A percentile compares a stretch with the other conserved stretches of the same genome.
Conservation (phyloP, 73 alveolate genomes). For the Stentor coeruleus region DNA sequence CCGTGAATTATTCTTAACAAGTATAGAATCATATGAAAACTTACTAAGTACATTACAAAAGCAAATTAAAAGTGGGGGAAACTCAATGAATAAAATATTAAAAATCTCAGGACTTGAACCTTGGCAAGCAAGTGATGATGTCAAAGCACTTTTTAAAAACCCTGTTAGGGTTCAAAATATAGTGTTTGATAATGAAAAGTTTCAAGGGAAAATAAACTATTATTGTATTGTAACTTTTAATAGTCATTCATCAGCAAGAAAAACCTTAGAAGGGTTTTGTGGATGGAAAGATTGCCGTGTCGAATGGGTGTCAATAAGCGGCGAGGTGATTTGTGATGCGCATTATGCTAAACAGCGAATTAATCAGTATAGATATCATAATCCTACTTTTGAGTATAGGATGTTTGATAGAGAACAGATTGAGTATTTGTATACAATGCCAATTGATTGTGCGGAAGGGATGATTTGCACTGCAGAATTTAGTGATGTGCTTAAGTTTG, state of each 20-base stretch:
- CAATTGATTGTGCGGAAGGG: too few relatives aligned
- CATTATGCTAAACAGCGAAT: neutral
- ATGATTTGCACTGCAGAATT: too few relatives aligned
- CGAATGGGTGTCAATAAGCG: neutral
- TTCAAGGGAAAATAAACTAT: neutral
- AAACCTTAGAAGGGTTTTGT: neutral
- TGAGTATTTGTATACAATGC: neutral
- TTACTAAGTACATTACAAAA: too few relatives aligned
- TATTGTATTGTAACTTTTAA: neutral
- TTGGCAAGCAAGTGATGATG: neutral
- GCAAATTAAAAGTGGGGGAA: too few relatives aligned
- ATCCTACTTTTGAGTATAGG: neutral
- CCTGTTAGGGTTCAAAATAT: neutral
- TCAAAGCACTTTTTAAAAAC: neutral
- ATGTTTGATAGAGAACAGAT: neutral
- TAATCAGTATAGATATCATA: neutral
- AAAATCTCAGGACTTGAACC: neutral
- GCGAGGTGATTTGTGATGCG: neutral
- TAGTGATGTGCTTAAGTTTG: too few relatives aligned
- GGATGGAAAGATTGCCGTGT: neutral
- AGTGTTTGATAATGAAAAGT: neutral
- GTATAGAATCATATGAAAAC: too few relatives aligned
- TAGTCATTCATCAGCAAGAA: neutral
- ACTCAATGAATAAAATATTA: too few relatives aligned
- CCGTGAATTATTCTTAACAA: too few relatives aligned